These are phyloP conservation scores for Asparagopsis taxiformis DNA, from an alignment of 31 red algal species.

Conservation along the genomic window DNA sequence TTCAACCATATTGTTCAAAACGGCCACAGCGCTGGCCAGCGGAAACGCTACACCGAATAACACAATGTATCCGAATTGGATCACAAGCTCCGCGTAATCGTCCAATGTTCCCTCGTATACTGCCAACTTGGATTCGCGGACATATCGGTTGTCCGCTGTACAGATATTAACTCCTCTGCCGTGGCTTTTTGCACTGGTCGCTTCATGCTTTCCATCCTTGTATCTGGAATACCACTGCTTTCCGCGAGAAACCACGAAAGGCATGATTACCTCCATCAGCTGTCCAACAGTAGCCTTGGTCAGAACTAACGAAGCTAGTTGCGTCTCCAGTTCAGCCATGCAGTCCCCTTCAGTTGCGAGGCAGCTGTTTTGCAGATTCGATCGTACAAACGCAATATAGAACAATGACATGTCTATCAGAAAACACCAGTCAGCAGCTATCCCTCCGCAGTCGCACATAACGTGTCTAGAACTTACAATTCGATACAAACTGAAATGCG, in stretches of 20 bases:
- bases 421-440: not conserved
- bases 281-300: slow-evolving; percentile 73
- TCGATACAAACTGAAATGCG: slow-evolving; percentile 84
- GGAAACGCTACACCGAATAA: slow-evolving; percentile 76
- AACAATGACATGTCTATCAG: slow-evolving; percentile 59
- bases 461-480: slow-evolving; percentile 31
- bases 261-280: slow-evolving; percentile 53
- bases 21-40: slow-evolving; percentile 36
- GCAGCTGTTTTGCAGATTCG: not conserved
- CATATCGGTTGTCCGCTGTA: slow-evolving; percentile 43
- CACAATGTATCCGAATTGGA: slow-evolving; percentile 69
- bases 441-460: not conserved
- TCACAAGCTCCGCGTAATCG: slow-evolving; percentile 72
- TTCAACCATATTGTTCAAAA: slow-evolving; percentile 73
- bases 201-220: too few species aligned
- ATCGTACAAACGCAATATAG: slow-evolving; percentile 73
- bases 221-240: slow-evolving; percentile 14
- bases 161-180: too few species aligned
- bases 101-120: slow-evolving; percentile 54
- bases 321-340: slow-evolving; percentile 65
- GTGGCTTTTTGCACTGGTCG: too few species aligned
- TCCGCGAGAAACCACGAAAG: slow-evolving; percentile 32
- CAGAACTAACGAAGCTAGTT: slow-evolving; percentile 69
- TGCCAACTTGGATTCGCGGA: slow-evolving; percentile 43
- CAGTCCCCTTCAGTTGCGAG: slow-evolving; percentile 21